Conservation (phyloP, 2,329 filamentous ascomycete genomes). For the Ceratocystis ficicola region DNA sequence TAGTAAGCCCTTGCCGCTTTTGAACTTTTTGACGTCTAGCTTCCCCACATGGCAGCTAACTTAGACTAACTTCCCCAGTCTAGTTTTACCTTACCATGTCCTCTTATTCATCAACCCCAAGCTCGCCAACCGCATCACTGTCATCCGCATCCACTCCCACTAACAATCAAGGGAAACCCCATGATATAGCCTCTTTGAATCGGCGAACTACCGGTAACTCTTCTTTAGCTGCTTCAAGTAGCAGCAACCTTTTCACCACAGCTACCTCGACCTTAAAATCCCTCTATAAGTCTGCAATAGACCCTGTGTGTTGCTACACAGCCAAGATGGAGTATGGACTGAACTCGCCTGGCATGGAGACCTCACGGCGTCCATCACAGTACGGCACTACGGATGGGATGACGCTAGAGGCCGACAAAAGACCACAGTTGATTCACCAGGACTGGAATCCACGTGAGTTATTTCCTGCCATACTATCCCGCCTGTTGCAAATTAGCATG, state of each 20-base stretch:
- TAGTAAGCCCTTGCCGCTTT: too few relatives aligned
- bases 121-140: too few relatives aligned
- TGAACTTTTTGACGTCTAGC: too few relatives aligned
- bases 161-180: too few relatives aligned
- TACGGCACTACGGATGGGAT: background rate
- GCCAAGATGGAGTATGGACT: slow-evolving; percentile 10
- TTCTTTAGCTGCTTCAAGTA: background rate
- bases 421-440: background rate
- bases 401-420: slow-evolving; percentile 6
- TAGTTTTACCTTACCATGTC: too few relatives aligned
- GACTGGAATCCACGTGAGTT: slow-evolving; percentile 16
- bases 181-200: too few relatives aligned
- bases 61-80: too few relatives aligned
- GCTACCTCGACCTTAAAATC: background rate
- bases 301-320: background rate
- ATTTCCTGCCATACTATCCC: too few relatives aligned
- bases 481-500: background rate
- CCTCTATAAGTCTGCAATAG: background rate
- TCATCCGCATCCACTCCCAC: background rate
- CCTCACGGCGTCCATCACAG: background rate
- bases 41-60: too few relatives aligned
- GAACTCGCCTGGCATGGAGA: slow-evolving; percentile 17
- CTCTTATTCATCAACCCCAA: too few relatives aligned
- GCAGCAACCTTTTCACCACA: background rate
- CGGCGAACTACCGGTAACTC: background rate